Percentiles rank a stretch among this genome's conserved stretches.
Conservation (phyloP, 2,329 filamentous ascomycete species). For the Fusarium sp. region DNA sequence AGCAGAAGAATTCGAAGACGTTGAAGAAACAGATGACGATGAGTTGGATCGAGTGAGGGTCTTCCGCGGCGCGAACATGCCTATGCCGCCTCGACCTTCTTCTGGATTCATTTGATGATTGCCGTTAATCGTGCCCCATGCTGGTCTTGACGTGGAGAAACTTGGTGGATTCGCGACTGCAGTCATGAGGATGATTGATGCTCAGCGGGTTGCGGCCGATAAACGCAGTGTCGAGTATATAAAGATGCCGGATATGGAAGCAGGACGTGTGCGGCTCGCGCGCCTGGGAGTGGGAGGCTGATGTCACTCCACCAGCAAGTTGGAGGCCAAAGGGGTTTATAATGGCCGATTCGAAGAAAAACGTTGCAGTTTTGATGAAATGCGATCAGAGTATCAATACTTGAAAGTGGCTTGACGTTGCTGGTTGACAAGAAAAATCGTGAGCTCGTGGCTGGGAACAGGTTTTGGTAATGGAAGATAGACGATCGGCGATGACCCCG, state of each 20-base stretch:
- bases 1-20: conserved; percentile 72
- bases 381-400: conserved; percentile 19
- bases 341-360: conserved; percentile 4
- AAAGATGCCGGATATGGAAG: conserved; percentile 31
- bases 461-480: conserved; percentile 34
- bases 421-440: conserved; percentile 34
- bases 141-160: conserved; percentile 71
- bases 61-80: conserved; percentile 90
- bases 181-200: conserved; percentile 65
- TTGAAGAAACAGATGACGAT: conserved; percentile 88
- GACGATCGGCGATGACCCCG: conserved; percentile 32
- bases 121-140: conserved; percentile 71
- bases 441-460: conserved; percentile 38
- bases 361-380: conserved; percentile 7
- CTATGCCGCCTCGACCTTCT: conserved; percentile 73
- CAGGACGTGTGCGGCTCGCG: conserved; percentile 38
- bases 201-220: conserved; percentile 38
- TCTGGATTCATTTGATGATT: conserved; percentile 80
- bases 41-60: conserved; percentile 88
- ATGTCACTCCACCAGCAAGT: conserved; percentile 37
- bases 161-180: conserved; percentile 74
- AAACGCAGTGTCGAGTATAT: conserved; percentile 33
- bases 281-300: conserved; percentile 22
- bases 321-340: conserved; percentile 3
- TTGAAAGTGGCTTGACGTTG: conserved; percentile 20